phyloP scores from a whole-genome alignment of 2,329 filamentous ascomycete species.

The Xylariaceae sp. region DNA sequence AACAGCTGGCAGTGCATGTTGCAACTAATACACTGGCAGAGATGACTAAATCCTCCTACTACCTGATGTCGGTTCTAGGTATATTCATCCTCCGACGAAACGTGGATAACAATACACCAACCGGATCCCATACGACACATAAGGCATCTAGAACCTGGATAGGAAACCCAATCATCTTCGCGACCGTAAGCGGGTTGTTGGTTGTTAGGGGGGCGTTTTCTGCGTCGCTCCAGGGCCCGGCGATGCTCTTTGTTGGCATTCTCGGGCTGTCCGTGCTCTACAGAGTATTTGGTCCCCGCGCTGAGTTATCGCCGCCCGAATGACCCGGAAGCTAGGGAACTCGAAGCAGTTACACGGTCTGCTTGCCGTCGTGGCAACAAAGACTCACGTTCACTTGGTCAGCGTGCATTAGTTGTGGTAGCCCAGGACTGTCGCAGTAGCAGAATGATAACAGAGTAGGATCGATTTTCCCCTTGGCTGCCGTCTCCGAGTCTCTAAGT shows the following conservation, averaged over 20 bases:
- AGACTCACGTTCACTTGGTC: slow-evolving; percentile 6
- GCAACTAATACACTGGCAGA: slow-evolving; percentile 22
- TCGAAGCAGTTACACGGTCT: slow-evolving; percentile 8
- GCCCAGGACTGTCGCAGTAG: slow-evolving; percentile 11
- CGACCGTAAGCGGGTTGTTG: slow-evolving; percentile 26
- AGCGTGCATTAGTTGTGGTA: slow-evolving; percentile 18
- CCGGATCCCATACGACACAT: slow-evolving; percentile 17
- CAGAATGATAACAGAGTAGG: slow-evolving; percentile 13
- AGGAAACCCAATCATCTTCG: slow-evolving; percentile 29
- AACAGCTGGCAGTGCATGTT: slow-evolving; percentile 6
- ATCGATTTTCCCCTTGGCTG: slow-evolving; percentile 16
- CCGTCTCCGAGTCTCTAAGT: slow-evolving; percentile 21
- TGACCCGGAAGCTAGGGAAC: slow-evolving; percentile 21
- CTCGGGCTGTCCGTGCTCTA: slow-evolving; percentile 28
- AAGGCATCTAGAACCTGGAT: slow-evolving; percentile 29
- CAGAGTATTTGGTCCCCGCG: slow-evolving; percentile 25
- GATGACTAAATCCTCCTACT: slow-evolving; percentile 29
- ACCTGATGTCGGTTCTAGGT: slow-evolving; percentile 27
- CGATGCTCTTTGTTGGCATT: slow-evolving; percentile 29
- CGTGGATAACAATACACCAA: slow-evolving; percentile 17
- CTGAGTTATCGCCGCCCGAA: slow-evolving; percentile 19
- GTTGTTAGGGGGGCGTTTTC: slow-evolving; percentile 29
- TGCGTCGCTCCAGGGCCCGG: slow-evolving; percentile 30
- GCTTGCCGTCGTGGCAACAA: slow-evolving; percentile 15
- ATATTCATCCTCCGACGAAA: slow-evolving; percentile 27